A percentile compares a stretch with the other conserved stretches of the same genome.
Conservation (phyloP, 345 rosid genomes). For the Raphanus sativus region DNA sequence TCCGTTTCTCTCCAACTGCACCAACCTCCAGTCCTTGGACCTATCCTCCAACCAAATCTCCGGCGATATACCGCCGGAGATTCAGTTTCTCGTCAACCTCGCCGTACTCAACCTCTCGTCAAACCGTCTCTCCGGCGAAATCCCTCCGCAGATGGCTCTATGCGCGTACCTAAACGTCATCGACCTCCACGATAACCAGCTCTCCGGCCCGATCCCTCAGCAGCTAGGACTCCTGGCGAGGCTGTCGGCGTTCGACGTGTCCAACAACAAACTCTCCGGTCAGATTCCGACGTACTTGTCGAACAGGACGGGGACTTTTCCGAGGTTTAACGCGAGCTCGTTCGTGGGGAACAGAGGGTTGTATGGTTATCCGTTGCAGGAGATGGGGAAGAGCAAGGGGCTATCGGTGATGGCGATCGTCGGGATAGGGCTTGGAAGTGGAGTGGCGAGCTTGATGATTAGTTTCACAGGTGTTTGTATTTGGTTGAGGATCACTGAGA, state of each 20-base stretch:
- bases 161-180: constrained; percentile 94
- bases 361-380: constrained; percentile 83
- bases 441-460: constrained; percentile 79
- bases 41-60: constrained; percentile 78
- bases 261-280: constrained; percentile 74
- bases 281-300: constrained; percentile 68
- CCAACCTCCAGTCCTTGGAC: constrained; percentile 89
- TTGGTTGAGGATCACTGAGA: constrained; percentile 79
- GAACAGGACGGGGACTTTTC: constrained; percentile 67
- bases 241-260: constrained; percentile 80
- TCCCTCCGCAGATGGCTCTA: constrained; percentile 73
- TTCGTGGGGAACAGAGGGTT: constrained; percentile 80
- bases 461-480: constrained; percentile 91
- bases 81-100: constrained; percentile 79
- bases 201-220: constrained; percentile 76
- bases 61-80: constrained; percentile 75
- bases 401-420: constrained; percentile 81
- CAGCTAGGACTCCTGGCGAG: constrained; percentile 73
- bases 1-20: constrained; percentile 80
- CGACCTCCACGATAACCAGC: constrained; percentile 80
- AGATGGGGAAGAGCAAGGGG: constrained; percentile 55
- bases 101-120: constrained; percentile 93
- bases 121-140: constrained; percentile 67
- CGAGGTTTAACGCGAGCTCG: constrained; percentile 75
- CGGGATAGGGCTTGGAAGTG: constrained; percentile 94